Evolutionary conservation across 169 alveolate species (phyloP), one percentile per base, ranked within the genome.

Genomic region (Toxoplasma gondii): DNA sequence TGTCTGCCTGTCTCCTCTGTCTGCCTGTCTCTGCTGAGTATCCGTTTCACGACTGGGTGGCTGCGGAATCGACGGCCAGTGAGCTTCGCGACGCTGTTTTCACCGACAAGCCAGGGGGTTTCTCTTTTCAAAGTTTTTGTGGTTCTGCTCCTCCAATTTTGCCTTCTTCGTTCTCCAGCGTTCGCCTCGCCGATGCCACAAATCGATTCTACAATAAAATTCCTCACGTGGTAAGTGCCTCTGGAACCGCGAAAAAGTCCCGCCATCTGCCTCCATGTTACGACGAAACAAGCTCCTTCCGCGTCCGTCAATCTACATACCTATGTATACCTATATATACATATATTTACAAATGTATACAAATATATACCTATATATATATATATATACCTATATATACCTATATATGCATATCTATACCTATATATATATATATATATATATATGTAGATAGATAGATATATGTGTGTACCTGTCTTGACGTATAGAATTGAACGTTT

Each of bases 131-230:
- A n/a, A n/a, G n/a, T n/a, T n/a, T n/a, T 1, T 19, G 29, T 1
- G 7, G 4, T 24, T 2, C n/a, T 22, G 44, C 84, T n/a, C 74
- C 9, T 34, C 36, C 39, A 7, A n/a, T 34, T 34, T 16, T 53
- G 1, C 19, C 27, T 17, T 84, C 38, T n/a, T n/a, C n/a, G n/a
- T 34, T 41, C 49, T 90, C 36, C 87, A 94, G 96, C 43, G 64
- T 92, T 43, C 82, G 82, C 41, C 54, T 95, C 27, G 94, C 93
- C 41, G 96, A 92, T 45, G 93, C 94, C 0, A 95, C 95, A 34
- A 95, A 95, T 58, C 95, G 95, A 29, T 95, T 92, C 54, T 95
- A 92, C 92, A 95, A 69, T 58, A 95, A 88, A 82, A 93, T 95
- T 38, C 96, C 96, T 22, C 96, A 95, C 83, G 69, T 94, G 31